Base-by-base conservation (phyloP, 2,329 filamentous ascomycete genomes). In the Cordyceps pruinosa region DNA sequence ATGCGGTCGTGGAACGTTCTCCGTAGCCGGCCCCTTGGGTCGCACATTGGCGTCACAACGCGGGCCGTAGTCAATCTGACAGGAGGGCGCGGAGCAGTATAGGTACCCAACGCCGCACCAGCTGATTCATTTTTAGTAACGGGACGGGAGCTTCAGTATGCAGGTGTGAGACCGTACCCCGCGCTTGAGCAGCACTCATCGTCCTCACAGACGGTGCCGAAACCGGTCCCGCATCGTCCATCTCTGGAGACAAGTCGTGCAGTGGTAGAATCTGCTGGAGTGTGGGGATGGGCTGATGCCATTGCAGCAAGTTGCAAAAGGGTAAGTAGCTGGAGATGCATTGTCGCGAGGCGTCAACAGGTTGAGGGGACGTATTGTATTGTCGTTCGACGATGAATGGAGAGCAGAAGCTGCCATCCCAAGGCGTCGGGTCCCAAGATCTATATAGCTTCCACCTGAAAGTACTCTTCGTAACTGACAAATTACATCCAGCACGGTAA, bases 81-180 rank as follows among this genome's bases (percentile, higher is more conserved):
- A 87, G 54, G 83, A 78, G 2, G 84, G 84, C 21, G 82, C 78
- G 30, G 76, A 75, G 69, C 84, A 87, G 68, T 84, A 83, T 2
- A 80, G 75, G 12, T 66, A 66, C 4, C 72, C 75, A n/a, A 67
- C 74, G 50, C 82, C 82, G 60, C 82, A 85, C 74, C 78, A 84
- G 44, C 77, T 80, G 51, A 17, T 23, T 30, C 19, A 28, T n/a
- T 35, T 5, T 56, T 48, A 56, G 52, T 4, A 28, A 41, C 4
- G 12, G 5, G 4, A 15, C n/a, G 15, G 13, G 17, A 44, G 30
- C 5, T 35, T 7, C 2, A 10, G 25, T 4, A 32, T 2, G 7
- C 19, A 12, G 17, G 15, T 0, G 21, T 23, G 26, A n/a, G 37
- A 34, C 15, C n/a, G n/a, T 63, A 75, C 74, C 74, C 73, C 47